Base-by-base conservation (phyloP, 2,329 filamentous ascomycete genomes). In the Hypoxylon sp. region DNA sequence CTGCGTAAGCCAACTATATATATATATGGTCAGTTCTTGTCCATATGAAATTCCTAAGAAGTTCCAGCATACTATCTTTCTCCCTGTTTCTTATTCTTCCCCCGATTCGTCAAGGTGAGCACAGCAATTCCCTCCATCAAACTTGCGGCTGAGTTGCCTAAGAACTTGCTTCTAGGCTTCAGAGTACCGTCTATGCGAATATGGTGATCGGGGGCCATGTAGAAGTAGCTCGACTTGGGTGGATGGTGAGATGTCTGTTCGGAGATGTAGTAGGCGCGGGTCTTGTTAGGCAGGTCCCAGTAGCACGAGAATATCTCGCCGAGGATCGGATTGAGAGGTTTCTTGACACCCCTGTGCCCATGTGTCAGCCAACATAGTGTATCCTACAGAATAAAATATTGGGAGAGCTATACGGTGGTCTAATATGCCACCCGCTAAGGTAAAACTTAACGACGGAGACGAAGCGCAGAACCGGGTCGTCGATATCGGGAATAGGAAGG, bases 211-310 rank as follows among this genome's bases (percentile, higher is more conserved):
- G 96, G 96, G 0, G 93, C 94, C 90, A 97, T 94, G 83, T 97
- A 99, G 80, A 99, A 99, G 83, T 99, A 99, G 81, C 94, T 97
- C 50, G 95, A 98, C 83, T 99, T 99, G 28, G 96, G 96, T 32
- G 96, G 96, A 77, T 99, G 96, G 79, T 99, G 96, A 28, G 94
- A 98, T 1, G 96, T 99, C 81, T 99, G 96, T 81, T 99, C 96
- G 51, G 95, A 90, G 73, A 99, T 93, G 82, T 99, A 99, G 83
- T 97, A 99, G 69, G 93, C 95, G 72, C 89, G 90, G 32, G 93
- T 97, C 17, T 90, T 85, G 80, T 97, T 92, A 13, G 91, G 87
- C 69, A 97, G 91, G 73, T 98, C 92, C 96, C 96, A 99, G 80
- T 96, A 98, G 80, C 95, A 94, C 57, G 93, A 95, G 78, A 94